Evolutionary conservation across 441 rosid genomes (phyloP).

Genomic region (Manihot esculenta): DNA sequence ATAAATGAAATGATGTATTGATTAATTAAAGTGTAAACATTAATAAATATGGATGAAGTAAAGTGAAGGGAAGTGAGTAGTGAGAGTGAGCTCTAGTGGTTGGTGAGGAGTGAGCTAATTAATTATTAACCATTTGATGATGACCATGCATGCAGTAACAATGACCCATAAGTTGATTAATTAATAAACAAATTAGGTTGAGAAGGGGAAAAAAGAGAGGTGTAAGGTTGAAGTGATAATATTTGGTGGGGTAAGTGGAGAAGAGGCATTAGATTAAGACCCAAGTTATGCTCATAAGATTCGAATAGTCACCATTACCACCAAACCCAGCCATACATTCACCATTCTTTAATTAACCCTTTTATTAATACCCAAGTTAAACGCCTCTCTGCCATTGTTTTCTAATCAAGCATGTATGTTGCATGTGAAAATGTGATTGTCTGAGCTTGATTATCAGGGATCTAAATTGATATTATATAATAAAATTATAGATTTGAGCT

Average conservation of each 20-base stretch:
- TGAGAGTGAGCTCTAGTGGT: conserved; percentile 10
- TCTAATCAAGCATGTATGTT: too few species aligned
- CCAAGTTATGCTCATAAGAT: conserved; percentile 26
- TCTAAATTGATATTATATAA: too few species aligned
- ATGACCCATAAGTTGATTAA: conserved; percentile 21
- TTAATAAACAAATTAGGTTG: conserved; percentile 26
- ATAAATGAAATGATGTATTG: too few species aligned
- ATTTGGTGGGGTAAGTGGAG: conserved; percentile 11
- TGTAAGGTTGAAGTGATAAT: conserved; percentile 30
- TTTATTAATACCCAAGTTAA: background rate
- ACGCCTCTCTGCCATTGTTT: too few species aligned
- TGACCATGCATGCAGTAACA: background rate
- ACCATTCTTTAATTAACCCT: conserved; percentile 7
- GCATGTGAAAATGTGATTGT: too few species aligned
- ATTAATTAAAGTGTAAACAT: too few species aligned
- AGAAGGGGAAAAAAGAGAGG: background rate
- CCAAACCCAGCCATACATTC: conserved; percentile 21
- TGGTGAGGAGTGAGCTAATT: conserved; percentile 11
- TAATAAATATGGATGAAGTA: background rate
- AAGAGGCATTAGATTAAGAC: conserved; percentile 28
- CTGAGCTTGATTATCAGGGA: too few species aligned
- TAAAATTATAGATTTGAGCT: too few species aligned
- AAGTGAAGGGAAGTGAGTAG: background rate
- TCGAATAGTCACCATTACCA: conserved; percentile 21
- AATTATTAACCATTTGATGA: conserved; percentile 3